These are phyloP conservation scores for Phylloporus sp. DNA, from an alignment of 768 basidiomycete genomes.

Conservation along the genomic window DNA sequence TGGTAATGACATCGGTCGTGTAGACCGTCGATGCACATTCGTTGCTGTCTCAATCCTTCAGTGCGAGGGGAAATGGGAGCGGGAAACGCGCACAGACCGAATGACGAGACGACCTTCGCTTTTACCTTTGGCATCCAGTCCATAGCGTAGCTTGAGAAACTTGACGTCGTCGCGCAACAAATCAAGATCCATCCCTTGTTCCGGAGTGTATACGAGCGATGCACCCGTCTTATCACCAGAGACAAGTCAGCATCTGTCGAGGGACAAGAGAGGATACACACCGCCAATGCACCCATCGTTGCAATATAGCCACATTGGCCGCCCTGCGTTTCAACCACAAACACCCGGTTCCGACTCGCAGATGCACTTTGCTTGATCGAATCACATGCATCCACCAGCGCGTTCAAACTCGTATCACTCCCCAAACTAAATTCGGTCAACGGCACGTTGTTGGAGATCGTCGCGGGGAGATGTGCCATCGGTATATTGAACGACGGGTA, in stretches of 20 bases:
- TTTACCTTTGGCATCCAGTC: conserved; percentile 82
- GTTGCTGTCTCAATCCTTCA: conserved; percentile 50
- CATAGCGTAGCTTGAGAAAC: conserved; percentile 83
- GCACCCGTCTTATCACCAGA: conserved; percentile 79
- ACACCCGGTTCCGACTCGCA: conserved; percentile 92
- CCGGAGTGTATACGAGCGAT: conserved; percentile 90
- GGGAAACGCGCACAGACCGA: conserved; percentile 47
- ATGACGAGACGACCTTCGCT: conserved; percentile 93
- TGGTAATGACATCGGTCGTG: conserved; percentile 86
- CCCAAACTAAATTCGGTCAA: conserved; percentile 95
- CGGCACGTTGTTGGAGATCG: conserved; percentile 97
- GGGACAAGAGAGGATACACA: conserved; percentile 37
- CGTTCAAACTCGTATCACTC: conserved; percentile 96
- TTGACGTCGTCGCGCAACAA: conserved; percentile 78
- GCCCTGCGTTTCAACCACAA: conserved; percentile 97
- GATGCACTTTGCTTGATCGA: conserved; percentile 98
- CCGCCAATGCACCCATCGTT: conserved; percentile 92
- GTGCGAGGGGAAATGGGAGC: background rate
- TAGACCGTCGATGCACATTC: conserved; percentile 87
- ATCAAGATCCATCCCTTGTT: conserved; percentile 82
- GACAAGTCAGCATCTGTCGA: background rate
- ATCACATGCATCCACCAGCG: conserved; percentile 95
- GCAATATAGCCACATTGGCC: conserved; percentile 96
- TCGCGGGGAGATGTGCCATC: conserved; percentile 93
- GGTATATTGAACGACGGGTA: conserved; percentile 96